Percentiles rank a stretch among this genome's conserved stretches.
phyloP scores from a whole-genome alignment of 306 rosid genomes.

The Quercus wislizeni region DNA sequence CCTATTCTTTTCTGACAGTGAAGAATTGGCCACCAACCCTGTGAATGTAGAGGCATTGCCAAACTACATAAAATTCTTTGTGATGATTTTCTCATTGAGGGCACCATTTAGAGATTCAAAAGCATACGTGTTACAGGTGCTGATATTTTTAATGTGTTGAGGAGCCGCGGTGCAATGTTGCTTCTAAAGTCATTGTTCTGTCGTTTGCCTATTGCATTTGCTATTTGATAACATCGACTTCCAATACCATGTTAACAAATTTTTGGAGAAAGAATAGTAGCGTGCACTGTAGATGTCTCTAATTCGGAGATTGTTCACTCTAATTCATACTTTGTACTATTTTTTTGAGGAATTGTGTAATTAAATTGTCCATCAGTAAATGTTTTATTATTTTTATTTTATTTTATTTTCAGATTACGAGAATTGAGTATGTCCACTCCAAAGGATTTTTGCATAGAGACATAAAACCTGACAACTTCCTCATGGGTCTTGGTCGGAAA shows the following conservation, averaged over 20 bases:
- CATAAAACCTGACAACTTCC: slow-evolving; percentile 94
- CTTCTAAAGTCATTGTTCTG: background rate
- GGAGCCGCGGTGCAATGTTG: background rate
- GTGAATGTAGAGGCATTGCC: no score
- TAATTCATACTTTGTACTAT: background rate
- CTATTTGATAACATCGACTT: background rate
- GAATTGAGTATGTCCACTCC: slow-evolving; percentile 94
- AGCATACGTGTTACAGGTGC: no score
- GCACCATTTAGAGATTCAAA: no score
- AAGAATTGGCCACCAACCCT: no score
- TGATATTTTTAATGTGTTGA: no score
- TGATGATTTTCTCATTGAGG: no score
- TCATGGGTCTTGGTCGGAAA: slow-evolving; percentile 98
- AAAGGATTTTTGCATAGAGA: slow-evolving; percentile 94
- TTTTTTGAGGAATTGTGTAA: background rate
- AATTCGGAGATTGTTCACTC: background rate
- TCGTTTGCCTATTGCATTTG: background rate
- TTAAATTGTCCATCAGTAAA: background rate
- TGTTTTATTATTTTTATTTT: background rate
- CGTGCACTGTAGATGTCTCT: background rate
- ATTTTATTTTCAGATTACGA: slow-evolving; percentile 49
- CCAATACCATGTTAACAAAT: background rate
- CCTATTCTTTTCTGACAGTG: no score
- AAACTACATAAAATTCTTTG: no score
- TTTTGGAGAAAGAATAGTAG: background rate